Conservation (phyloP, 768 basidiomycete genomes). For the Naganishia friedmannii region DNA sequence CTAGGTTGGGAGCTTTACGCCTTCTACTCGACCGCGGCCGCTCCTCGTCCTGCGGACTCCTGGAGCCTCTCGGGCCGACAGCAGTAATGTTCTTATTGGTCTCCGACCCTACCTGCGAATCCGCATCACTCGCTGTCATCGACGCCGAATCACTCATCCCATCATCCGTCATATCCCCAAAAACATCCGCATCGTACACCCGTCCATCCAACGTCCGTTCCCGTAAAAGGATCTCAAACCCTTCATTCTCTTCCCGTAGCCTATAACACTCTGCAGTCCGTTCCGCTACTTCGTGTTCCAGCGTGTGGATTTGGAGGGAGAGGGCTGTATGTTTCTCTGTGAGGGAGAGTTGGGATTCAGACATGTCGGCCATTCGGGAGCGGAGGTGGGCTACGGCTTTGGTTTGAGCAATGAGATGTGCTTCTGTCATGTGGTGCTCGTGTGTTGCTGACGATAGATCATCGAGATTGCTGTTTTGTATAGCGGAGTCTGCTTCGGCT, state of each 20-base stretch:
- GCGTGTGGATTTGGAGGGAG: not conserved
- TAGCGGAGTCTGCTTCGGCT: not conserved
- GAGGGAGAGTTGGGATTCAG: conserved; percentile 3
- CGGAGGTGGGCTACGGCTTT: not conserved
- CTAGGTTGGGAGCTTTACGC: conserved; percentile 38
- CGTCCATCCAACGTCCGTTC: conserved; percentile 85
- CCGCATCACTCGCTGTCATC: conserved; percentile 2
- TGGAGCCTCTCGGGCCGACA: not conserved
- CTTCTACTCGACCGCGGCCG: not conserved
- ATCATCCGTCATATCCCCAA: conserved; percentile 14
- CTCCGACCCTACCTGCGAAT: not conserved
- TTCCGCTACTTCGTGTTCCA: conserved; percentile 69
- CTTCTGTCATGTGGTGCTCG: not conserved
- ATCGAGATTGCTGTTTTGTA: conserved; percentile 9
- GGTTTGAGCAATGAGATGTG: not conserved
- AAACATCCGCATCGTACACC: conserved; percentile 16
- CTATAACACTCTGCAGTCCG: conserved; percentile 82
- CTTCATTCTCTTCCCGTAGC: conserved; percentile 82
- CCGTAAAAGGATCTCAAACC: conserved; percentile 86
- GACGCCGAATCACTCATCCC: conserved; percentile 5
- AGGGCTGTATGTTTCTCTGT: conserved; percentile 7
- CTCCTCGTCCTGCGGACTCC: not conserved
- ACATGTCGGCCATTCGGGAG: conserved; percentile 8
- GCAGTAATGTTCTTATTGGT: conserved; percentile 14
- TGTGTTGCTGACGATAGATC: not conserved